Evolutionary conservation across 805 yeast genomes (phyloP).

Genomic region (Ogataea ramenticola): DNA sequence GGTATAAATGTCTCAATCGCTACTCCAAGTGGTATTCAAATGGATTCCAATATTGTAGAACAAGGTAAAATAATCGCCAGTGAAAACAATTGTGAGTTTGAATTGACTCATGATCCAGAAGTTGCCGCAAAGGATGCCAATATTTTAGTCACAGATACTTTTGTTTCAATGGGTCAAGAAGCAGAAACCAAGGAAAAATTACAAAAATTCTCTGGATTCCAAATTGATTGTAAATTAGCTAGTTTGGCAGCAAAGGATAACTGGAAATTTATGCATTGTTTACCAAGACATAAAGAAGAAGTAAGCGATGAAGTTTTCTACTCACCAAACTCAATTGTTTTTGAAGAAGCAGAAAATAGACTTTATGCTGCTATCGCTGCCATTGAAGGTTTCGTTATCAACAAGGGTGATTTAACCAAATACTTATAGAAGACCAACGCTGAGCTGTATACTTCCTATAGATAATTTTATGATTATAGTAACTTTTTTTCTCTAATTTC

Average conservation of each 20-base stretch:
- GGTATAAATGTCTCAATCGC: slow-evolving; percentile 82
- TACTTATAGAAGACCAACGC: not conserved
- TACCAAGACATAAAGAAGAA: slow-evolving; percentile 93
- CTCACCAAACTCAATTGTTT: slow-evolving; percentile 75
- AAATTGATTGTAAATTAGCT: slow-evolving; percentile 64
- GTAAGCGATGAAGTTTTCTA: slow-evolving; percentile 92
- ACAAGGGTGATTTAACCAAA: slow-evolving; percentile 53
- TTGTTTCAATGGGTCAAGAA: slow-evolving; percentile 98
- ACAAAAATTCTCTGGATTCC: slow-evolving; percentile 80
- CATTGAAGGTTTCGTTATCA: slow-evolving; percentile 80
- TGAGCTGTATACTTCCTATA: no score
- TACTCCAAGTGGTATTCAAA: slow-evolving; percentile 70
- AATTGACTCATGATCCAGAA: slow-evolving; percentile 64
- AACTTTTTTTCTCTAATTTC: no score
- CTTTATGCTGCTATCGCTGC: slow-evolving; percentile 94
- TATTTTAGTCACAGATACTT: slow-evolving; percentile 90
- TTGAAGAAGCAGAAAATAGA: slow-evolving; percentile 94
- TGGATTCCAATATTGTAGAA: slow-evolving; percentile 46
- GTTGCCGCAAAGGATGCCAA: slow-evolving; percentile 69
- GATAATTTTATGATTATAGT: no score
- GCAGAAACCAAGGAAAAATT: slow-evolving; percentile 63
- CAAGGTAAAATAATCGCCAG: slow-evolving; percentile 48
- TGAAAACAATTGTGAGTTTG: slow-evolving; percentile 46
- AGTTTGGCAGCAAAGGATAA: slow-evolving; percentile 49
- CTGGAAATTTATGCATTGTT: slow-evolving; percentile 96